These are phyloP conservation scores for Lachancea quebecensis DNA, from an alignment of 805 yeast species.

Conservation along the genomic window DNA sequence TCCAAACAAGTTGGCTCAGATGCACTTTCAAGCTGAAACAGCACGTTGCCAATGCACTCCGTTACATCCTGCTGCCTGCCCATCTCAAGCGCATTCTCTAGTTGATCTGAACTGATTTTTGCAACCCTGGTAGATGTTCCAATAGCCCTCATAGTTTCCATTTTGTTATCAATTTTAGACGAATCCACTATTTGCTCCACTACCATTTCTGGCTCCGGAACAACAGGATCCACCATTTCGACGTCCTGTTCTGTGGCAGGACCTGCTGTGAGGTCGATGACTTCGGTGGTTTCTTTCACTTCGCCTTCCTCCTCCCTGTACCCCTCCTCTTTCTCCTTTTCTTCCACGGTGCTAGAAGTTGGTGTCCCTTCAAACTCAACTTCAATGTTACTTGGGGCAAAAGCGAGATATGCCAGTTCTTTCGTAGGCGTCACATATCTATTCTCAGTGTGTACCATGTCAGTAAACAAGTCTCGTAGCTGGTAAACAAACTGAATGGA, in stretches of 20 bases:
- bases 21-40: slow-evolving; percentile 86
- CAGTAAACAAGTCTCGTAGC: slow-evolving; percentile 58
- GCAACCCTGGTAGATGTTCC: slow-evolving; percentile 27
- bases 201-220: background rate
- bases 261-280: slow-evolving; percentile 4
- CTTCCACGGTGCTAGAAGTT: slow-evolving; percentile 7
- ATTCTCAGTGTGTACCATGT: slow-evolving; percentile 55
- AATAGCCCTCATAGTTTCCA: slow-evolving; percentile 10
- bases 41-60: slow-evolving; percentile 91
- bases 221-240: background rate
- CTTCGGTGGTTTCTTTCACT: background rate
- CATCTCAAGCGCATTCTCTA: slow-evolving; percentile 66
- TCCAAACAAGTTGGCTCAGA: slow-evolving; percentile 60
- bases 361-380: slow-evolving; percentile 45
- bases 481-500: slow-evolving; percentile 77
- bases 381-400: slow-evolving; percentile 61
- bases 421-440: slow-evolving; percentile 73
- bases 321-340: background rate
- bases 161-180: background rate
- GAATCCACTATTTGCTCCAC: background rate
- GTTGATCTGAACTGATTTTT: slow-evolving; percentile 46
- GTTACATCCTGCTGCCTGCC: slow-evolving; percentile 97
- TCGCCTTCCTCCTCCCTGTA: background rate
- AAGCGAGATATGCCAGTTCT: slow-evolving; percentile 83
- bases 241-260: background rate